phyloP scores from a whole-genome alignment of 2,329 filamentous ascomycete genomes.

The Aspergillus pseudoterreus region DNA sequence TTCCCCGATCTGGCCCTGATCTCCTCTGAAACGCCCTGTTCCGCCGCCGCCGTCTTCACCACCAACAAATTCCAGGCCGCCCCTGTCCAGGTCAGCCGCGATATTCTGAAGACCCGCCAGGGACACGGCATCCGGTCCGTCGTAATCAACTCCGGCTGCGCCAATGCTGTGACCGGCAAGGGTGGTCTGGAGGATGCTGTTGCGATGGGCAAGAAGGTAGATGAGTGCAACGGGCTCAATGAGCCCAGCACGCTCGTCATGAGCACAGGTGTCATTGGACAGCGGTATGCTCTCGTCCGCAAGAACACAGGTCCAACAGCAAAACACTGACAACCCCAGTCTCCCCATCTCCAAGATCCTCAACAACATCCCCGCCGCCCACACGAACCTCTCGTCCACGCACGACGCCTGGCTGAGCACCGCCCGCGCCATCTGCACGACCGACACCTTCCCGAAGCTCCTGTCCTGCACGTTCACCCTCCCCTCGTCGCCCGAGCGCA shows the following conservation, averaged over 20 bases:
- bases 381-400: constrained; percentile 65
- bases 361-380: constrained; percentile 72
- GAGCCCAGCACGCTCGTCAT: constrained; percentile 78
- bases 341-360: constrained; percentile 90
- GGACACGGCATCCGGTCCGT: constrained; percentile 74
- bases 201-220: constrained; percentile 75
- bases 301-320: background rate
- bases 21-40: constrained; percentile 78
- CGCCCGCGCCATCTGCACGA: constrained; percentile 93
- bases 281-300: constrained; percentile 56
- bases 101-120: constrained; percentile 63
- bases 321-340: constrained; percentile 37
- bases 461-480: constrained; percentile 79
- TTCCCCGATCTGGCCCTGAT: constrained; percentile 89
- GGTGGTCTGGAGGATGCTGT: constrained; percentile 84
- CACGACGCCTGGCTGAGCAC: constrained; percentile 85
- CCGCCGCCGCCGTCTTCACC: constrained; percentile 89
- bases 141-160: constrained; percentile 91
- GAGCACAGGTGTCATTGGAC: constrained; percentile 97
- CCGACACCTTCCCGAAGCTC: constrained; percentile 97
- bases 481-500: constrained; percentile 69
- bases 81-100: constrained; percentile 79
- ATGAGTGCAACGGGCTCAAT: constrained; percentile 57
- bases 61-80: constrained; percentile 98
- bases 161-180: constrained; percentile 92